Percentiles rank a stretch among this genome's conserved stretches.
Conservation (phyloP, 2,329 filamentous ascomycete genomes). For the Alternaria ethzedia region DNA sequence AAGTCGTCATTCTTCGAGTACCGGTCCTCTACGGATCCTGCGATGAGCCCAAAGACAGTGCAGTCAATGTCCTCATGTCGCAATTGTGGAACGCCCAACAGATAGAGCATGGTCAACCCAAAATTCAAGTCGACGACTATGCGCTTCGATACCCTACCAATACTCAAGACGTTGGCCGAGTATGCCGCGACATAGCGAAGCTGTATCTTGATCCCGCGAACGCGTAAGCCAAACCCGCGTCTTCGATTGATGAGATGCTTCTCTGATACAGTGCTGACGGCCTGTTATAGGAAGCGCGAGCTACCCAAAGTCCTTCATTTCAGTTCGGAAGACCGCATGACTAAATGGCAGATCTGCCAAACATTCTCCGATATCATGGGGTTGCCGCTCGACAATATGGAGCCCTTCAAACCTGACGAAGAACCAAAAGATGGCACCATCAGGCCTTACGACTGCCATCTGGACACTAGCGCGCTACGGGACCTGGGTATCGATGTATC, state of each 20-base stretch:
- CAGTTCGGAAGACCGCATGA: conserved; percentile 83
- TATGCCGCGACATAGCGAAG: conserved; percentile 74
- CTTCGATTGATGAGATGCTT: not conserved
- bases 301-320: conserved; percentile 81
- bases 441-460: conserved; percentile 85
- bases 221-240: conserved; percentile 26
- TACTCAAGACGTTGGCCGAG: conserved; percentile 82
- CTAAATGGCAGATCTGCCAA: conserved; percentile 88
- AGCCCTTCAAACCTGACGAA: conserved; percentile 62
- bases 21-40: conserved; percentile 82
- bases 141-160: conserved; percentile 85
- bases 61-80: conserved; percentile 82
- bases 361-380: conserved; percentile 80
- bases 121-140: conserved; percentile 84
- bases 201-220: conserved; percentile 61
- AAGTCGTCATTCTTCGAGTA: conserved; percentile 72
- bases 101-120: conserved; percentile 51
- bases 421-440: conserved; percentile 75
- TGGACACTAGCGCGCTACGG: conserved; percentile 76
- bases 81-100: conserved; percentile 76
- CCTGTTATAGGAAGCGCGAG: conserved; percentile 39
- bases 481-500: conserved; percentile 76
- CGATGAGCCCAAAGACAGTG: conserved; percentile 74
- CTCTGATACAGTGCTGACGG: not conserved
- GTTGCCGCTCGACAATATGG: conserved; percentile 70